Percentiles rank a stretch among this genome's conserved stretches.
Conservation (phyloP, 148 eudicot species). For the Chenopodium suecicum region DNA sequence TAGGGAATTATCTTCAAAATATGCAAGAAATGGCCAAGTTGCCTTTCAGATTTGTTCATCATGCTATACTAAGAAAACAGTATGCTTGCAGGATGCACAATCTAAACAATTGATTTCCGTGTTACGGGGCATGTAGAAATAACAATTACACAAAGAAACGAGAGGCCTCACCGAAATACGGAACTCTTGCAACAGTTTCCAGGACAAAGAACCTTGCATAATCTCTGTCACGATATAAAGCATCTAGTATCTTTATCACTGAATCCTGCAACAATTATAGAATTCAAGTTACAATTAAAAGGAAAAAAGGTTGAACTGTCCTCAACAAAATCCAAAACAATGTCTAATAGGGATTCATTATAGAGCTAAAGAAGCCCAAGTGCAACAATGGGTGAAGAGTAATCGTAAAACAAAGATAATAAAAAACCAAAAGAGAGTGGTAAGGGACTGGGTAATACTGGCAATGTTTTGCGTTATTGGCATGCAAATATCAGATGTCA, state of each 20-base stretch:
- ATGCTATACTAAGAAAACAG: background rate
- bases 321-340: background rate
- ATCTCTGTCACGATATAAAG: constrained; percentile 75
- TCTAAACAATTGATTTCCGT: background rate
- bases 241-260: constrained; percentile 91
- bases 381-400: background rate
- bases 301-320: background rate
- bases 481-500: too few relatives aligned
- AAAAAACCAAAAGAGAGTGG: background rate
- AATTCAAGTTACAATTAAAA: constrained; percentile 9
- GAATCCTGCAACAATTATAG: constrained; percentile 63
- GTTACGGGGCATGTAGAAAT: background rate
- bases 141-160: constrained; percentile 12
- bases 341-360: background rate
- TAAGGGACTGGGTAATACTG: too few relatives aligned
- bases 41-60: background rate
- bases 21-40: background rate
- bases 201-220: constrained; percentile 92
- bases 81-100: background rate
- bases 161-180: constrained; percentile 86
- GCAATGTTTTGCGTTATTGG: background rate
- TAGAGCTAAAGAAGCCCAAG: background rate
- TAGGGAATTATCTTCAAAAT: background rate
- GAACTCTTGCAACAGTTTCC: constrained; percentile 98
- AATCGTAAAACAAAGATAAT: background rate